A percentile compares a stretch with the other conserved stretches of the same genome.
Conservation (phyloP, 257 asterid genomes). For the Solanum boliviense region DNA sequence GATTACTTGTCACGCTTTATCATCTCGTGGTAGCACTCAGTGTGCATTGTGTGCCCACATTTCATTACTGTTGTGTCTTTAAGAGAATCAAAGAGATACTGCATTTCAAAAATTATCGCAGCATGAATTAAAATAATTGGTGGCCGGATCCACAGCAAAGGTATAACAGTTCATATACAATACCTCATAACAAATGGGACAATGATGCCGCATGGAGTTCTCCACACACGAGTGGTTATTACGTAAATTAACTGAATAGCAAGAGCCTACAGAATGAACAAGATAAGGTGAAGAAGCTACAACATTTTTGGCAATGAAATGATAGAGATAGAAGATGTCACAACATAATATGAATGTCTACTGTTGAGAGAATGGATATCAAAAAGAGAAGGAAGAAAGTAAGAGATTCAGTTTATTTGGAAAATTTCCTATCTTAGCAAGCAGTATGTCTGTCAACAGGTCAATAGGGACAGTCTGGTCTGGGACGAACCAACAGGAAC, state of each 20-base stretch:
- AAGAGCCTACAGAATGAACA: slow-evolving; percentile 41
- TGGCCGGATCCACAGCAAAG: neutral
- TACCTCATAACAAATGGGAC: slow-evolving; percentile 97
- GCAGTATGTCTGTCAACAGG: neutral
- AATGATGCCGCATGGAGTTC: slow-evolving; percentile 94
- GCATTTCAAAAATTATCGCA: neutral
- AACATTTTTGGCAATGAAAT: neutral
- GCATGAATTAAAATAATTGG: neutral
- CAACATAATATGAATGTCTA: neutral
- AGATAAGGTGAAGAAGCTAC: neutral
- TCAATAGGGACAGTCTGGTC: neutral
- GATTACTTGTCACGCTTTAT: slow-evolving; percentile 74
- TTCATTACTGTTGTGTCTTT: slow-evolving; percentile 89
- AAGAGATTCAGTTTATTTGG: neutral
- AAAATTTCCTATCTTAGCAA: neutral
- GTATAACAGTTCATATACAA: neutral
- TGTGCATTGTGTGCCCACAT: slow-evolving; percentile 96
- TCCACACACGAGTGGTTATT: slow-evolving; percentile 77
- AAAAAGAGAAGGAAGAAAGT: neutral
- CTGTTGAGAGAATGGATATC: neutral
- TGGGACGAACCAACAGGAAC: neutral
- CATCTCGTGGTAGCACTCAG: slow-evolving; percentile 84
- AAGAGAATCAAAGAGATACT: slow-evolving; percentile 88
- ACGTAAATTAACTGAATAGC: slow-evolving; percentile 61
- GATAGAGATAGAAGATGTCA: neutral